Evolutionary conservation across 2,329 filamentous ascomycete species (phyloP), one percentile per base, ranked within the genome.

Genomic region (Aspergillus melleus): DNA sequence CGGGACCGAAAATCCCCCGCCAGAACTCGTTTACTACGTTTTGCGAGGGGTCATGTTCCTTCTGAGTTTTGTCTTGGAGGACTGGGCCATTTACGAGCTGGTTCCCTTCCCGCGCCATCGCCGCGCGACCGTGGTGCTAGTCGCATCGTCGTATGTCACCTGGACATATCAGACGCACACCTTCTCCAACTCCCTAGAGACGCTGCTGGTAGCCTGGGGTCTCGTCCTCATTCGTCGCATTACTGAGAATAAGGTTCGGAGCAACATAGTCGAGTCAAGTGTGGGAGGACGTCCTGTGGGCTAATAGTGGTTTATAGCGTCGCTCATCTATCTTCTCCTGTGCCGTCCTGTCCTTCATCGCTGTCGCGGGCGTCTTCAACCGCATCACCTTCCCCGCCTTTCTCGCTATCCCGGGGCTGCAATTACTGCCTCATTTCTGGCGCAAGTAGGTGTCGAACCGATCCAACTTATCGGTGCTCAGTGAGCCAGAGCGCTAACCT

Each of bases 111-210:
- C 87, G 63, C 88, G 88, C 61, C 80, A 85, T 70, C 88, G 92
- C 64, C 86, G 86, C 67, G 81, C 89, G 57, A 91, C 92, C 10
- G 86, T 96, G 49, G 82, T 96, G 50, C 83, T 99, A 59, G 90
- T 97, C 61, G 92, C 94, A 50, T 98, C 94, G 29, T 97, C 92
- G 26, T 99, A 98, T 78, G 94, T 97, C 68, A 99, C 95, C 52
- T 99, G 95, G 94, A 97, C 94, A 49, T 96, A 94, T 79, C 95
- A 99, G 78, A 95, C 92, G 19, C 95, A 99, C 77, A 98, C 95
- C 12, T 98, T 99, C 76, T 98, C 94, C 64, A 99, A 99, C 78
- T 96, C 94, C 62, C 85, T 98, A 66, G 95, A 99, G 80, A 98
- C 95, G 2, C 81, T 99, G 68, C 84, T 94, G 54, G 92, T 99